phyloP scores from a whole-genome alignment of 2,329 filamentous ascomycete species.

The Hymenoscyphus linearis region DNA sequence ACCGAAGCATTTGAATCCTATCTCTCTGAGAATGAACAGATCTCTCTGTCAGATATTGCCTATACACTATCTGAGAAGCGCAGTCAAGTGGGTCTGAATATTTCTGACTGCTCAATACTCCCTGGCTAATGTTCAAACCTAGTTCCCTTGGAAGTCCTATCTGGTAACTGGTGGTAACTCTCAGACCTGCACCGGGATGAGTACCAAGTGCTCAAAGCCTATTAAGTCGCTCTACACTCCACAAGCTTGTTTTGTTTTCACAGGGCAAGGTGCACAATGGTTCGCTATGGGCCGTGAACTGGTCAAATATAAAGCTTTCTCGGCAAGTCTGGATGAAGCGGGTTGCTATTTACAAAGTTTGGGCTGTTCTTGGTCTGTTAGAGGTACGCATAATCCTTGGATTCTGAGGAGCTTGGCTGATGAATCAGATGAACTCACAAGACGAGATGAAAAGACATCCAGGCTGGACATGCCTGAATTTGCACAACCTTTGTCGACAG shows the following conservation, averaged over 20 bases:
- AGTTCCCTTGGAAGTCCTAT: slow-evolving; percentile 10
- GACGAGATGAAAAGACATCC: too few relatives aligned
- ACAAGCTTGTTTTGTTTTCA: slow-evolving; percentile 14
- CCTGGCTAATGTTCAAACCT: background rate
- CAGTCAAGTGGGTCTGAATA: background rate
- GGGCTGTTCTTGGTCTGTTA: background rate
- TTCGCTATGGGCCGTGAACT: slow-evolving; percentile 17
- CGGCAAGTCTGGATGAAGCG: slow-evolving; percentile 22
- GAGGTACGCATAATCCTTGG: background rate
- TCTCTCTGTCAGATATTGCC: too few relatives aligned
- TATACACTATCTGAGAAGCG: too few relatives aligned
- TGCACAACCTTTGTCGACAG: background rate
- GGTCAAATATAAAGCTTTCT: slow-evolving; percentile 6
- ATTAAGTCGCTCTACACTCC: too few relatives aligned
- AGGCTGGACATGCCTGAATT: background rate
- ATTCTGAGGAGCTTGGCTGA: background rate
- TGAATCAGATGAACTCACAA: background rate
- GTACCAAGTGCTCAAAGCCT: background rate
- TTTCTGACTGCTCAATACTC: slow-evolving; percentile 6
- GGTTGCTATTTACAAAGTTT: background rate
- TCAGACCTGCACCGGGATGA: background rate
- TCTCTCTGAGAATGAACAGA: background rate
- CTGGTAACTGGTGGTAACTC: background rate
- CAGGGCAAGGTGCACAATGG: slow-evolving; percentile 24
- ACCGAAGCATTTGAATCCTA: too few relatives aligned